Conservation (phyloP, 345 rosid species). For the Rhodamnia argentea region DNA sequence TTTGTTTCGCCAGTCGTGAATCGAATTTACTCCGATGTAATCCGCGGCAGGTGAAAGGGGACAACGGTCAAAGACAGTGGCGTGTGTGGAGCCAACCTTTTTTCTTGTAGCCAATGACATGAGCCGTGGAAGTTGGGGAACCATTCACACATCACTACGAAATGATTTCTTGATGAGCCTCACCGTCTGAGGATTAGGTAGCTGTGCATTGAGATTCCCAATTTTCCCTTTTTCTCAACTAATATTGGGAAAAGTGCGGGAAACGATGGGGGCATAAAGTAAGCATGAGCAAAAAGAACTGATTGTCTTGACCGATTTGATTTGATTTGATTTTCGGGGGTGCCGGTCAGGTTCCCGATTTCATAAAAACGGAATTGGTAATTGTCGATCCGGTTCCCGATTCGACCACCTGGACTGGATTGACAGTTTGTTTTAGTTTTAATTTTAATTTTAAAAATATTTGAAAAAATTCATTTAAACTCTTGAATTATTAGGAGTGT, state of each 20-base stretch:
- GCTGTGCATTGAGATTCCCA: not conserved
- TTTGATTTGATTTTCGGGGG: no score
- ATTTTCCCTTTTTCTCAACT: not conserved
- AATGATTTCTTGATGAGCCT: not conserved
- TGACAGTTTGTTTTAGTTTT: no score
- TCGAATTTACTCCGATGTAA: not conserved
- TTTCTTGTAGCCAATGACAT: not conserved
- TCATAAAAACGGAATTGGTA: no score
- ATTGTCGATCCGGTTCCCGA: rapidly evolving
- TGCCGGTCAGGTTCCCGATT: no score
- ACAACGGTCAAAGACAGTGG: not conserved
- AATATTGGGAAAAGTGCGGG: not conserved
- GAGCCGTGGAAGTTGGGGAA: not conserved
- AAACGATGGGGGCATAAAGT: not conserved
- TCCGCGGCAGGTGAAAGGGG: not conserved
- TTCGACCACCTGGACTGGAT: no score
- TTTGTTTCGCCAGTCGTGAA: not conserved
- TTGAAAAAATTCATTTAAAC: no score
- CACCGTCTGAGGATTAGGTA: not conserved
- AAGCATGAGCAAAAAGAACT: no score
- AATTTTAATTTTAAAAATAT: no score
- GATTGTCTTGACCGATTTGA: no score
- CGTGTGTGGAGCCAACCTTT: not conserved
- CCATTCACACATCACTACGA: not conserved
- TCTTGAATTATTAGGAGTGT: no score